Evolutionary conservation across 176 grass and related monocot genomes (phyloP).

Genomic region (Musa beccarii): DNA sequence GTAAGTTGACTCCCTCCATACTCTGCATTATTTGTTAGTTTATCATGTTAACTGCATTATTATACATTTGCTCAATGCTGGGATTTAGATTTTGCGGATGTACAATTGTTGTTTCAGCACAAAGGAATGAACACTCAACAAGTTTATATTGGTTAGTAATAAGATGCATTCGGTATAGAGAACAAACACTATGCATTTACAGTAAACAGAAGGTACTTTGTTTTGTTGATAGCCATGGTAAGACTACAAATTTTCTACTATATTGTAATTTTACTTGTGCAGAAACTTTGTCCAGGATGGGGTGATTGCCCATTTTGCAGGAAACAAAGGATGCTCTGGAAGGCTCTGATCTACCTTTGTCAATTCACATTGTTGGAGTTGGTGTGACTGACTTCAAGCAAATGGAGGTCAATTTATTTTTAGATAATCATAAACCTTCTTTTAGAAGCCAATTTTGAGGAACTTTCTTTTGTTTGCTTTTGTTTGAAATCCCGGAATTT

Average conservation of each 20-base stretch:
- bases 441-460: conserved; percentile 13
- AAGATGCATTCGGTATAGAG: too few species aligned
- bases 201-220: conserved; percentile 69
- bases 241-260: conserved; percentile 14
- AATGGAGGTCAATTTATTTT: conserved; percentile 68
- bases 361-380: conserved; percentile 86
- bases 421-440: neutral
- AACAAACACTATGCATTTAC: neutral
- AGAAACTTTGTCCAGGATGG: conserved; percentile 69
- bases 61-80: too few species aligned
- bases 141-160: too few species aligned
- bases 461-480: conserved; percentile 8
- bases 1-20: too few species aligned
- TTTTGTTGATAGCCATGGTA: conserved; percentile 87
- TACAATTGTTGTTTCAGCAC: too few species aligned
- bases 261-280: conserved; percentile 19
- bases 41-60: too few species aligned
- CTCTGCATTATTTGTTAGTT: too few species aligned
- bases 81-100: too few species aligned
- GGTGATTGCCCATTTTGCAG: conserved; percentile 90
- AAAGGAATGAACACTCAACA: too few species aligned
- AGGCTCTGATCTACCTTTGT: conserved; percentile 93
- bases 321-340: conserved; percentile 87
- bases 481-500: neutral
- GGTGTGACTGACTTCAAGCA: conserved; percentile 94